These are phyloP conservation scores for Miamiensis avidus DNA, from an alignment of 169 alveolate genomes.

Conservation along the genomic window DNA sequence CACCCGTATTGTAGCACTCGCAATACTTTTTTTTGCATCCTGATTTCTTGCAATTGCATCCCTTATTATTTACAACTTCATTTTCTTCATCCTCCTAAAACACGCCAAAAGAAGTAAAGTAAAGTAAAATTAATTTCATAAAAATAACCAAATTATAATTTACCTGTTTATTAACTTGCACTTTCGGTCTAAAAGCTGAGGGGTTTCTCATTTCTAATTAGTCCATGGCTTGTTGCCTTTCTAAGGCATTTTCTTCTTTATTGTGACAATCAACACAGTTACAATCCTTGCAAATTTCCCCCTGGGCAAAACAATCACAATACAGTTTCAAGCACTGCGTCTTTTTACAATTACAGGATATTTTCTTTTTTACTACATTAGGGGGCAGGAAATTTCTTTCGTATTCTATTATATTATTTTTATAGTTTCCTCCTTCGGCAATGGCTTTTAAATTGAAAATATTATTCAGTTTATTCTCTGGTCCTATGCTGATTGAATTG, in stretches of 20 bases:
- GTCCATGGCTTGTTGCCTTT: constrained; percentile 56
- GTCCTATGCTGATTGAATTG: background rate
- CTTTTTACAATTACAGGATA: constrained; percentile 74
- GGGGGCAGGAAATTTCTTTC: constrained; percentile 16
- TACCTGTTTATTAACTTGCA: constrained; percentile 20
- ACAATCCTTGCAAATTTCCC: constrained; percentile 71
- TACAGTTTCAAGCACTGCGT: constrained; percentile 80
- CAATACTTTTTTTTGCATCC: constrained; percentile 72
- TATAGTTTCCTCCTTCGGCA: background rate
- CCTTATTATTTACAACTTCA: constrained; percentile 40
- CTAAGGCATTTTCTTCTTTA: constrained; percentile 57
- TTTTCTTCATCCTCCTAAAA: constrained; percentile 3
- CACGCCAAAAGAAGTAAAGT: background rate
- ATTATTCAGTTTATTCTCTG: background rate
- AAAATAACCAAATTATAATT: background rate
- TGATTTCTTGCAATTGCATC: constrained; percentile 73
- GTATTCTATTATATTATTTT: constrained; percentile 12
- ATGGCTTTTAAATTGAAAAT: background rate
- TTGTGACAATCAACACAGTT: constrained; percentile 75
- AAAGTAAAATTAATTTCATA: background rate
- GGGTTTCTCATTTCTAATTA: constrained; percentile 72
- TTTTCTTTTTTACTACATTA: constrained; percentile 46
- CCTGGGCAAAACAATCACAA: constrained; percentile 82
- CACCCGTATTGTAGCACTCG: constrained; percentile 69
- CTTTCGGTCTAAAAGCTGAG: constrained; percentile 65